Base-by-base conservation (phyloP, 1,139 yeast genomes). In the Yarrowia galli region DNA sequence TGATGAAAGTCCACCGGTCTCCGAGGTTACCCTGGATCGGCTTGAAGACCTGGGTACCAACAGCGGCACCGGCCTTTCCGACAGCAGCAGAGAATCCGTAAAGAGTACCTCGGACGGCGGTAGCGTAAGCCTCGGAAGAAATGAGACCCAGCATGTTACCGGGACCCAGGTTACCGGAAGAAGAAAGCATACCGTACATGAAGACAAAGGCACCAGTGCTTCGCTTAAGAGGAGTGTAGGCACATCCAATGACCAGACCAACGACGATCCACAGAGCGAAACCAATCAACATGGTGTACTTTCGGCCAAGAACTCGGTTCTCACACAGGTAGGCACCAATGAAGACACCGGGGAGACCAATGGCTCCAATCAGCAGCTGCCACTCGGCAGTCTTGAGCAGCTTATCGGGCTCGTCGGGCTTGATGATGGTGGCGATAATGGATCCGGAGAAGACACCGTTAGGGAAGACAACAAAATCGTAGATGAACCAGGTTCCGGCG, bases 91-190 rank as follows among this genome's bases (percentile, higher is more conserved):
- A 78, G 20, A 84, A 70, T 36, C 86, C 87, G 69, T 84, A 84
- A 58, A 77, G 81, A 0, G 92, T 87, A 64, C 93, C 95, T 77
- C 95, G 82, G 60, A 89, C 84, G 20, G 91, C 90, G 15, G 93
- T 88, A 32, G 95, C 92, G 74, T 82, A 89, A 2, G 86, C 82
- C 76, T 89, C 95, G 40, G 89, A 84, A 13, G 91, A 83, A 4
- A 85, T 79, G 68, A 89, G 81, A 12, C 95, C 95, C 83, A 89
- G 80, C 82, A 85, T 85, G 75, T 89, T 84, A 71, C 95, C 95
- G 4, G 95, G 95, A 4, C 96, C 95, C 72, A 88, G 80, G 76
- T 89, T 89, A 73, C 92, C 92, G 71, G 80, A 75, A 4, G 84
- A 82, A 78, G 82, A 82, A 84, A 87, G 84, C 36, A 86, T 75